Evolutionary conservation across 345 rosid species (phyloP), one percentile per base, ranked within the genome.

Genomic region (Citrus hindsii): DNA sequence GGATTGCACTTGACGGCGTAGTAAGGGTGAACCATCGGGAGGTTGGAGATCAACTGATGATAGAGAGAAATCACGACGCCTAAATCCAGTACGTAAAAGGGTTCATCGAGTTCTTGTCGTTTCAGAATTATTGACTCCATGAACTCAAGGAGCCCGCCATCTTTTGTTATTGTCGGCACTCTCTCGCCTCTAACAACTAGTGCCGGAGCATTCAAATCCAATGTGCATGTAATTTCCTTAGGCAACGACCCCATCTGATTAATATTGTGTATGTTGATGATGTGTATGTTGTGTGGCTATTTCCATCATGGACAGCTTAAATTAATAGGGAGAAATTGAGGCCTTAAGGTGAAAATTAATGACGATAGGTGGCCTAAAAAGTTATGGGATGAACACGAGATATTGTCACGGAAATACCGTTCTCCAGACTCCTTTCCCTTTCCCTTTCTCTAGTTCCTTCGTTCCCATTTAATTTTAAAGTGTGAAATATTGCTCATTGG

Each of bases 1-100:
- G 58, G 58, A 53, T 53, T 53, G 24, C 37, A 68, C 73, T 82
- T 85, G 46, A 77, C 81, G 21, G 81, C 86, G 25, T 82, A 80
- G 35, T 80, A 80, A 0, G 82, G 85, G 9, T 67, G 76, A 7
- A 82, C 82, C 63, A 58, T 65, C 9, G 80, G 82, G 16, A 80
- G 76, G 37, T 22, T 27, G 12, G 12, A 65, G 21, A 60, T 71
- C 83, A 85, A 80, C 28, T 53, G 18, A 4, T 77, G 30, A 38
- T 56, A 27, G 12, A 82, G 76, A 35, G 68, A 18, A 2, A 10
- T 28, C 14, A 67, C 67, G 35, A 37, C 76, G 59, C 82, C 82
- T 65, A 76, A n/a, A 76, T 80, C 79, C 3, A 76, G 67, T 21
- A 76, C 77, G 53, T 61, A 80, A 71, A 80, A 80, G 3, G 76